phyloP scores from a whole-genome alignment of 2,329 filamentous ascomycete species.

The Xylariaceae sp. region DNA sequence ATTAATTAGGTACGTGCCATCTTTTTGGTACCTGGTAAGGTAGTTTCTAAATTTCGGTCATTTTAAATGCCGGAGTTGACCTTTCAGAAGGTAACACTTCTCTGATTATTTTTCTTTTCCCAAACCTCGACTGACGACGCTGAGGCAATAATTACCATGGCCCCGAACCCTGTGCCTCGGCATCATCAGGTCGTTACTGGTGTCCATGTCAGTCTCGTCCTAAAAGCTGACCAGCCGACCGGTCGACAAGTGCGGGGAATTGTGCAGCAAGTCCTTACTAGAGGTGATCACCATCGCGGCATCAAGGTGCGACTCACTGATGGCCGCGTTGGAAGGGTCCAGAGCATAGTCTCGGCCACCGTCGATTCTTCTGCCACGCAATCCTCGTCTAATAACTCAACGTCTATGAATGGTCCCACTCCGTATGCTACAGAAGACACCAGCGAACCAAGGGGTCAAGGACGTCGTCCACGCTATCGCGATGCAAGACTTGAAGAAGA shows the following conservation, averaged over 20 bases:
- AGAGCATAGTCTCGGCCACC: constrained; percentile 45
- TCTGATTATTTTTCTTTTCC: too few species aligned
- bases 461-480: constrained; percentile 26
- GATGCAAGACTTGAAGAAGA: constrained; percentile 33
- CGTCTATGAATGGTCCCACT: constrained; percentile 11
- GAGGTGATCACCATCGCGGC: constrained; percentile 68
- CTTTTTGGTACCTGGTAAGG: too few species aligned
- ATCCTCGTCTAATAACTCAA: constrained; percentile 8
- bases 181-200: constrained; percentile 53
- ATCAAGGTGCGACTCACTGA: constrained; percentile 72
- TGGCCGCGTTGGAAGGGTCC: constrained; percentile 68
- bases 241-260: constrained; percentile 63
- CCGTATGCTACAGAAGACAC: constrained; percentile 4
- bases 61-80: too few species aligned
- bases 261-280: constrained; percentile 63
- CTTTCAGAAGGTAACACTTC: too few species aligned
- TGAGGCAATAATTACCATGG: constrained; percentile 4
- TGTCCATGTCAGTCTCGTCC: constrained; percentile 62
- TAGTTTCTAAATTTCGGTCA: too few species aligned
- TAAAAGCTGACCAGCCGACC: constrained; percentile 71
- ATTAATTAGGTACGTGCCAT: too few species aligned
- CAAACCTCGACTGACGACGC: too few species aligned
- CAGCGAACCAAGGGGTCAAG: constrained; percentile 18
- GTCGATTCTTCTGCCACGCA: constrained; percentile 3
- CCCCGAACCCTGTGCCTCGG: constrained; percentile 36